Conservation (phyloP, 192 early-diverging fungal species). For the Backusella tarrabulga region DNA sequence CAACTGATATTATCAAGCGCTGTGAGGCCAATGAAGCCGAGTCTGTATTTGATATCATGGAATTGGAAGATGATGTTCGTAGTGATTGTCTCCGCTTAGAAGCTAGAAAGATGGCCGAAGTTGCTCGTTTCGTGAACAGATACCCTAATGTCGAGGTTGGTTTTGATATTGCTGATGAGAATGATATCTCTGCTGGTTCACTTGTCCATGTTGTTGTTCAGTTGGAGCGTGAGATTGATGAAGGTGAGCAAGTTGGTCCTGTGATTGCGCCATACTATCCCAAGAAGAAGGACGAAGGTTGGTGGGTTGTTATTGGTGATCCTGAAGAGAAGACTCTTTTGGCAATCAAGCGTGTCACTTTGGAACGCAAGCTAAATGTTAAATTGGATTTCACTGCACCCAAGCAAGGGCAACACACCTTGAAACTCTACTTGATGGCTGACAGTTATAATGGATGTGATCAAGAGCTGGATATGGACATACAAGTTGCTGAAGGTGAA, state of each 20-base stretch:
- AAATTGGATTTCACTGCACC: constrained; percentile 84
- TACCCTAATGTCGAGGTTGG: constrained; percentile 91
- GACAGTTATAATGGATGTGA: constrained; percentile 94
- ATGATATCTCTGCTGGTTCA: constrained; percentile 60
- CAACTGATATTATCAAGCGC: constrained; percentile 63
- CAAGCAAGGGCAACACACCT: constrained; percentile 53
- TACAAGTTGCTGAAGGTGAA: constrained; percentile 58
- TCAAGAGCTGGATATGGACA: constrained; percentile 84
- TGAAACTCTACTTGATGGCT: constrained; percentile 90
- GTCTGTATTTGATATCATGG: constrained; percentile 91
- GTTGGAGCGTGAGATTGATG: constrained; percentile 87
- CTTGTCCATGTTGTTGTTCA: constrained; percentile 65
- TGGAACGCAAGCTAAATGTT: constrained; percentile 49
- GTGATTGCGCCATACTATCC: constrained; percentile 96
- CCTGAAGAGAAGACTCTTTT: constrained; percentile 71
- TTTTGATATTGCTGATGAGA: constrained; percentile 64
- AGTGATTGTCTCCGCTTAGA: constrained; percentile 63
- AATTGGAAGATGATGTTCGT: constrained; percentile 88
- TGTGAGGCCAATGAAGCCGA: constrained; percentile 72
- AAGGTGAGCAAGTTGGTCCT: constrained; percentile 61
- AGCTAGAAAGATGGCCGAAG: constrained; percentile 65
- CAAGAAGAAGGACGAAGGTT: constrained; percentile 83
- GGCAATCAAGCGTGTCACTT: constrained; percentile 87
- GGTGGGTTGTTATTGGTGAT: constrained; percentile 97
- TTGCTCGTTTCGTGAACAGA: constrained; percentile 86